These are phyloP conservation scores for Clarireedia homoeocarpa DNA, from an alignment of 2,329 filamentous ascomycete species.

Conservation along the genomic window DNA sequence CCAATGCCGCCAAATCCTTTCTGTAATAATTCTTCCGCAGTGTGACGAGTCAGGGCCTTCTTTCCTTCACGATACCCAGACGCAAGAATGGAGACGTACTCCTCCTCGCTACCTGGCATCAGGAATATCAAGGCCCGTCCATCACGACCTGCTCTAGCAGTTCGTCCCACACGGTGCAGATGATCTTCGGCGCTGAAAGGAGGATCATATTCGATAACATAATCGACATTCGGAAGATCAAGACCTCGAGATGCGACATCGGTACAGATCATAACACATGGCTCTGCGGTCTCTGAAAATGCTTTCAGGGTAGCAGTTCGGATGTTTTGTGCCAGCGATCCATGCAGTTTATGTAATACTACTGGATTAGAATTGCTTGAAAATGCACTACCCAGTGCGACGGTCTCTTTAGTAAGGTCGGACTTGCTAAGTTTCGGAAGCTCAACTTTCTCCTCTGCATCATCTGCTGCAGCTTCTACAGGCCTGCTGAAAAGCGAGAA, in stretches of 20 bases:
- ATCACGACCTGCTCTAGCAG: slow-evolving; percentile 81
- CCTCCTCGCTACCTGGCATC: slow-evolving; percentile 83
- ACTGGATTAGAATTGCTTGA: slow-evolving; percentile 71
- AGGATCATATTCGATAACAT: slow-evolving; percentile 93
- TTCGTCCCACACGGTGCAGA: slow-evolving; percentile 88
- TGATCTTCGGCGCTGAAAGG: slow-evolving; percentile 92
- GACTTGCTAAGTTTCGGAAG: slow-evolving; percentile 25
- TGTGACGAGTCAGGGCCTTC: slow-evolving; percentile 57
- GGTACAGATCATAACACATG: slow-evolving; percentile 82
- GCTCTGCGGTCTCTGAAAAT: slow-evolving; percentile 66
- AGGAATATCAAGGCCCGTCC: slow-evolving; percentile 87
- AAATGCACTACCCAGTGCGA: slow-evolving; percentile 62
- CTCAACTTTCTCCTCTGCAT: slow-evolving; percentile 30
- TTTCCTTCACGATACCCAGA: slow-evolving; percentile 37
- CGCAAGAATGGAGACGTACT: slow-evolving; percentile 60
- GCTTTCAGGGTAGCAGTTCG: slow-evolving; percentile 79
- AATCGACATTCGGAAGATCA: slow-evolving; percentile 88
- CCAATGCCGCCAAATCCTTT: slow-evolving; percentile 51
- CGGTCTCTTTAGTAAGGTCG: slow-evolving; percentile 46
- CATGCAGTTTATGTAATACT: slow-evolving; percentile 80
- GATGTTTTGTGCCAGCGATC: slow-evolving; percentile 79
- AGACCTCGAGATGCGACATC: slow-evolving; percentile 94
- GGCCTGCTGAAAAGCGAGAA: slow-evolving; percentile 64
- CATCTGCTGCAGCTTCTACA: slow-evolving; percentile 25
- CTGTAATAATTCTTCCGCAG: slow-evolving; percentile 58